Percentiles rank a stretch among this genome's conserved stretches.
Evolutionary conservation across 805 yeast species (phyloP).

Genomic region (Wickerhamiella cacticola): DNA sequence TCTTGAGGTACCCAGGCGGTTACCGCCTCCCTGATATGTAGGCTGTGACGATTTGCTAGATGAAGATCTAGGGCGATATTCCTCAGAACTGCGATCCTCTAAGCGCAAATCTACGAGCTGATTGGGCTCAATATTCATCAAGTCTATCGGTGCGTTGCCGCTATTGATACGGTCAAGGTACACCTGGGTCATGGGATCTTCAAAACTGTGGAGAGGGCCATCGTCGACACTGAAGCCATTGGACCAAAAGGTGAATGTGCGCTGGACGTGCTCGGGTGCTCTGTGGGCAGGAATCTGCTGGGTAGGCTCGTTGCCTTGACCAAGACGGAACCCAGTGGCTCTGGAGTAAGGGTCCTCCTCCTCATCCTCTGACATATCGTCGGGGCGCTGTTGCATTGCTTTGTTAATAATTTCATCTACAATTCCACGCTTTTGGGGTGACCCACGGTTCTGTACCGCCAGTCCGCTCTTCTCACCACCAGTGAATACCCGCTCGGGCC

Average conservation of each 20-base stretch:
- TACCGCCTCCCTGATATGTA: conserved; percentile 76
- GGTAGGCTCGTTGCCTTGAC: conserved; percentile 23
- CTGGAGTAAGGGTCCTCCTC: conserved; percentile 17
- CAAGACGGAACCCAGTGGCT: conserved; percentile 29
- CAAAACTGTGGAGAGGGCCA: conserved; percentile 74
- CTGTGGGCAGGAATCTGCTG: conserved; percentile 21
- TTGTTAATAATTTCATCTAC: conserved; percentile 29
- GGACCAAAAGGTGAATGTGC: conserved; percentile 89
- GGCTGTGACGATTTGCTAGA: conserved; percentile 46
- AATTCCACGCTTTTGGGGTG: conserved; percentile 18
- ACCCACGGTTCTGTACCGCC: conserved; percentile 61
- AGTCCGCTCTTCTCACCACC: conserved; percentile 64
- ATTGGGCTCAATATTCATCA: conserved; percentile 73
- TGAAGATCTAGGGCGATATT: conserved; percentile 33
- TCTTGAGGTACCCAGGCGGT: conserved; percentile 78
- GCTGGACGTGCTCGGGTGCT: conserved; percentile 41
- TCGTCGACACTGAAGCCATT: conserved; percentile 95
- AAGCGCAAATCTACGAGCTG: conserved; percentile 91
- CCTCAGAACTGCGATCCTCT: conserved; percentile 68
- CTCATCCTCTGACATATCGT: conserved; percentile 15
- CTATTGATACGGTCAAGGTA: conserved; percentile 69
- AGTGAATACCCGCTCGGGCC: conserved; percentile 33
- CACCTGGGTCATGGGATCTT: conserved; percentile 77
- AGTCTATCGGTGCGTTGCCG: conserved; percentile 81
- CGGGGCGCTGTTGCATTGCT: conserved; percentile 25